A percentile compares a stretch with the other conserved stretches of the same genome.
Evolutionary conservation across 805 yeast genomes (phyloP).

Genomic region (Yarrowia osloensis): DNA sequence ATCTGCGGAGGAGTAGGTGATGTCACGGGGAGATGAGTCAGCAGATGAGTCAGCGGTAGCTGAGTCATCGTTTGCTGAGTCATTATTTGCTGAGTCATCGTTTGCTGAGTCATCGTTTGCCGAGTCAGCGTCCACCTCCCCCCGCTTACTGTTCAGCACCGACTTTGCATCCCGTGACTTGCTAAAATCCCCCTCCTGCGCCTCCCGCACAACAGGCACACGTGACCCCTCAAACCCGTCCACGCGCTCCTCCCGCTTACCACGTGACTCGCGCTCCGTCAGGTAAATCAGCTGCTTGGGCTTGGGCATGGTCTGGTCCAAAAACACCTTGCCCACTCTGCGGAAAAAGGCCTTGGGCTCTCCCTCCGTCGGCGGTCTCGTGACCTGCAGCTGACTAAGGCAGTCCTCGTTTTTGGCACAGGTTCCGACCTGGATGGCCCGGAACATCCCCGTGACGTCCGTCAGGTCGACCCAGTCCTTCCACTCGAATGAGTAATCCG

Average conservation of each 20-base stretch:
- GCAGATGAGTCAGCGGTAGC: neutral
- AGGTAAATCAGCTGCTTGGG: neutral
- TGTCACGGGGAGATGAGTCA: neutral
- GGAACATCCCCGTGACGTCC: neutral
- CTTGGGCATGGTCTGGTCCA: neutral
- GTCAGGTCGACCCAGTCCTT: constrained; percentile 29
- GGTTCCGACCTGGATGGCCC: neutral
- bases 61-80: neutral
- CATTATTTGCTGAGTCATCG: neutral
- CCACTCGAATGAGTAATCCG: constrained; percentile 11
- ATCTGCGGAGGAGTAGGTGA: neutral
- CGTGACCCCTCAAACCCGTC: neutral
- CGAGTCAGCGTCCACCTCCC: neutral
- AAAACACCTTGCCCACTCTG: neutral
- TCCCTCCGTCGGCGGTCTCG: neutral
- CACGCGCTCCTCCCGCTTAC: neutral
- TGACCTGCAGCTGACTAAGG: neutral
- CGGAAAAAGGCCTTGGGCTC: neutral
- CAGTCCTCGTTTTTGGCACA: neutral
- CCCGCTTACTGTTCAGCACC: neutral
- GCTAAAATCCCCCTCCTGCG: neutral
- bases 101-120: neutral
- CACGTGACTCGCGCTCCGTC: neutral
- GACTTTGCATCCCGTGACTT: neutral
- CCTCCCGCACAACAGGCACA: neutral